Base-by-base conservation (phyloP, 2,329 filamentous ascomycete species). In the Colletotrichum horii region DNA sequence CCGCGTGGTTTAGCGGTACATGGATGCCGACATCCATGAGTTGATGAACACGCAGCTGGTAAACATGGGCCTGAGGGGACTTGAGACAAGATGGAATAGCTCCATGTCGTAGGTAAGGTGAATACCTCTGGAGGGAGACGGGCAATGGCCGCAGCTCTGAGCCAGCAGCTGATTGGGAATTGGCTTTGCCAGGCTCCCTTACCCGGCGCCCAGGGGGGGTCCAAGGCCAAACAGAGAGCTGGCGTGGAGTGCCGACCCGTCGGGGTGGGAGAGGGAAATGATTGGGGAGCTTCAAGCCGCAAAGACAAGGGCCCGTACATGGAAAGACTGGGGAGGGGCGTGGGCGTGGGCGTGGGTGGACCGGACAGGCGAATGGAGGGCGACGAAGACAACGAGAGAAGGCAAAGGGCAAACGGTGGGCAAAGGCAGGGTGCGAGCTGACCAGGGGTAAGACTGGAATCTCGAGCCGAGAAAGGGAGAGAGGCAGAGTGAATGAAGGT, bases 241-340 rank as follows among this genome's bases (percentile, higher is more conserved):
- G 74, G 74, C 65, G 52, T 71, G 71, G 71, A 76, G 74, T 76
- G 74, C 74, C 74, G 74, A 76, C 74, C 74, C 74, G 74, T 76
- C 66, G 61, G 48, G 71, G 66, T 76, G 74, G 74, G 66, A 71
- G 66, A 75, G 74, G 71, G 71, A 71, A 58, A 71, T 76, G 74
- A 76, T 76, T 76, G 71, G 71, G 60, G 66, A 71, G 71, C 66
- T 74, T 61, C 66, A 71, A 71, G 66, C 71, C 66, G 66, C 71
- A 76, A 38, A 76, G 66, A 70, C 66, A 55, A 71, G 71, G 64
- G 65, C 65, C 22, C 48, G 28, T 74, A 69, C 64, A 73, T 62
- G 74, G 34, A 48, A 34, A 38, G 55, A 66, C 69, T 28, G 26
- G 62, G 61, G 69, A 26, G 30, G 26, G 56, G 15, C 43, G 60